Base-by-base conservation (phyloP, 2,329 filamentous ascomycete species). In the Diplocarpon mali region DNA sequence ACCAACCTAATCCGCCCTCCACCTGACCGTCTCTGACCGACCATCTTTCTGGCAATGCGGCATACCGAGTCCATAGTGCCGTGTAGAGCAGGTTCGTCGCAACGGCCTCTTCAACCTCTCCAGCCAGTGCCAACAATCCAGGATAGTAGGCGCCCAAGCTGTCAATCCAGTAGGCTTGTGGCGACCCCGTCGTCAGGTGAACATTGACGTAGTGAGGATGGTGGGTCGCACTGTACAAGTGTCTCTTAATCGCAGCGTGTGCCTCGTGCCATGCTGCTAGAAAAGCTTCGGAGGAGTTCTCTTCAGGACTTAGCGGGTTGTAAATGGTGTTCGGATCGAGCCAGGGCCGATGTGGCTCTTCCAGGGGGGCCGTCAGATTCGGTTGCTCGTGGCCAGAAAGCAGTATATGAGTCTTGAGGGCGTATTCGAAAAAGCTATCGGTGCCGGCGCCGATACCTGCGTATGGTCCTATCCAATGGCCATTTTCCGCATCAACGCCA, bases 371-470 rank as follows among this genome's bases (percentile, higher is more conserved):
- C 2, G 61, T 61, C 52, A 65, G 57, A 51, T 80, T 80, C 2
- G 75, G 75, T 48, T 71, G 62, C 12, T 70, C 72, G 46, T 83
- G 78, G 1, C 86, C 85, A 2, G 90, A 95, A 16, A 96, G 76
- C 17, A 98, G 67, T 48, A 98, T 85, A 60, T 95, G 81, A 14
- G 88, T 88, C 65, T 98, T 98, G 57, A 96, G 74, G 3, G 92
- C 89, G 64, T 98, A 98, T 66, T 98, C 92, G 59, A 95, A 96
- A 67, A 98, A 98, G 65, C 89, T 95, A 67, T 98, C 92, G 58
- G 95, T 87, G 32, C 92, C 92, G 7, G 92, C 92, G 40, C 92
- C 92, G 55, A 98, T 94, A 27, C 92, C 90, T n/a, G 90, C 82
- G 62, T 86, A 89, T 2, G 85, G 75, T 8, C 83, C 83, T 29